Evolutionary conservation across 768 basidiomycete species (phyloP).

Genomic region (Kwoniella heveanensis): DNA sequence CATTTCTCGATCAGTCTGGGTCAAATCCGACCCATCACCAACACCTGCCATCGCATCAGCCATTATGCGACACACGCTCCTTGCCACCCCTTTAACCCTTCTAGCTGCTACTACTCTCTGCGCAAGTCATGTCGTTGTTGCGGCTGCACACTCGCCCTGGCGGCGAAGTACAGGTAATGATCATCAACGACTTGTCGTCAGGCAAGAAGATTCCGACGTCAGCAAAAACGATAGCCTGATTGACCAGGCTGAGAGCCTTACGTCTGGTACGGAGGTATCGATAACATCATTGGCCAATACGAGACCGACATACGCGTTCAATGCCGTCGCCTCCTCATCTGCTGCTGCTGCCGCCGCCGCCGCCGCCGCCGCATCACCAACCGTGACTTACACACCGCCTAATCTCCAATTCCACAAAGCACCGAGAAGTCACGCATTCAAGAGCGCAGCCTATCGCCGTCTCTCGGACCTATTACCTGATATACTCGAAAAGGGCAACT

Average conservation of each 20-base stretch:
- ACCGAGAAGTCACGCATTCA: not conserved
- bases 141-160: not conserved
- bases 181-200: not conserved
- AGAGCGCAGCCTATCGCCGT: slow-evolving; percentile 3
- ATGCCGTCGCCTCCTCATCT: not conserved
- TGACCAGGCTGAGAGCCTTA: no score
- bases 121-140: not conserved
- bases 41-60: slow-evolving; percentile 3
- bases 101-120: not conserved
- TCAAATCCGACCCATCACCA: not conserved
- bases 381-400: not conserved
- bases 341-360: not conserved
- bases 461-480: slow-evolving; percentile 14
- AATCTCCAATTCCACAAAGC: not conserved
- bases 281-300: not conserved
- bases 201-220: not conserved
- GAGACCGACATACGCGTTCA: not conserved
- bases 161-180: not conserved
- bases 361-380: not conserved
- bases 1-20: no score
- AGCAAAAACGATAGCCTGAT: no score
- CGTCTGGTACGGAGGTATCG: no score
- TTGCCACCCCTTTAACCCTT: not conserved
- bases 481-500: slow-evolving; percentile 17
- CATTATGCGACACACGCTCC: not conserved